phyloP scores from a whole-genome alignment of 306 rosid species.

The Gastrolobium villosum region DNA sequence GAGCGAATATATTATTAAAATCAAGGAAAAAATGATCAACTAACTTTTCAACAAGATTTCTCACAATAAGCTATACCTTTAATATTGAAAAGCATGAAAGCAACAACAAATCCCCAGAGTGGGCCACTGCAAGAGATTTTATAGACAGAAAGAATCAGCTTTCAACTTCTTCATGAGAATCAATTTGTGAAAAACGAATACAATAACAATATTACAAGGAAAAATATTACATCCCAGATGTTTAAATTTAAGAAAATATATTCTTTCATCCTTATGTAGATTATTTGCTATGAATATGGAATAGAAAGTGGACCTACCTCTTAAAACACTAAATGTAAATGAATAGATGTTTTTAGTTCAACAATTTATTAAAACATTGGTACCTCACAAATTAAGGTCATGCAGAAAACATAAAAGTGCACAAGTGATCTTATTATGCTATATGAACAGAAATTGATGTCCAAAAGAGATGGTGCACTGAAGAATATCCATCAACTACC shows the following conservation, averaged over 20 bases:
- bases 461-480: neutral
- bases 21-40: slow-evolving; percentile 6
- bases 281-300: neutral
- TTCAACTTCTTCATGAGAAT: slow-evolving; percentile 34
- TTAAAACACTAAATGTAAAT: neutral
- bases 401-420: slow-evolving; percentile 8
- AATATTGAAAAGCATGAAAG: slow-evolving; percentile 91
- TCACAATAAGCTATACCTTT: slow-evolving; percentile 66
- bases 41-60: slow-evolving; percentile 30
- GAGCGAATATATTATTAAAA: neutral
- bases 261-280: slow-evolving; percentile 39
- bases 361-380: neutral
- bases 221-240: neutral
- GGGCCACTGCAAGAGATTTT: slow-evolving; percentile 75
- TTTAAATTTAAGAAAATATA: slow-evolving; percentile 12
- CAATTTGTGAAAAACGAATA: slow-evolving; percentile 31
- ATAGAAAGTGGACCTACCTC: slow-evolving; percentile 10
- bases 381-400: slow-evolving; percentile 9
- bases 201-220: slow-evolving; percentile 32
- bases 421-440: slow-evolving; percentile 22
- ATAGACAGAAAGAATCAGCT: slow-evolving; percentile 46
- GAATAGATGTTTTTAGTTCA: neutral
- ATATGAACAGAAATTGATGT: slow-evolving; percentile 18
- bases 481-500: slow-evolving; percentile 21
- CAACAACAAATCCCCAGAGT: slow-evolving; percentile 97